These are phyloP conservation scores for Phytopythium litorale DNA, from an alignment of 352 stramenopile species.

Conservation along the genomic window DNA sequence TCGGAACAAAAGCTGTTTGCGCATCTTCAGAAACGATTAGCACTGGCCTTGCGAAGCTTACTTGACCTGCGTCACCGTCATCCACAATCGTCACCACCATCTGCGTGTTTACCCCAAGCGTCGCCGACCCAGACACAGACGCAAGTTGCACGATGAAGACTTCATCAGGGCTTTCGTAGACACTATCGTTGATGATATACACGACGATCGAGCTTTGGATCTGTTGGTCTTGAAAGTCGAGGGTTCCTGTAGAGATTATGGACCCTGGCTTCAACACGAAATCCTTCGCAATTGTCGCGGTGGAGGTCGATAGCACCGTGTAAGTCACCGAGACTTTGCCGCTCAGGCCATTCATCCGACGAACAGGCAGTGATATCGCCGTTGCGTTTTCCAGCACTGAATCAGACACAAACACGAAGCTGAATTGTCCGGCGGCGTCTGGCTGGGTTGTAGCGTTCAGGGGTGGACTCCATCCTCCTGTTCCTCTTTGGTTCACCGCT, in stretches of 20 bases:
- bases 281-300: slow-evolving; percentile 31
- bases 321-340: slow-evolving; percentile 35
- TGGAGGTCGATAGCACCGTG: slow-evolving; percentile 2
- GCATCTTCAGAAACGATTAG: slow-evolving; percentile 35
- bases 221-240: slow-evolving; percentile 35
- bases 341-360: slow-evolving; percentile 41
- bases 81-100: slow-evolving; percentile 48
- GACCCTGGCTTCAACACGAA: slow-evolving; percentile 22
- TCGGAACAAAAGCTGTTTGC: slow-evolving; percentile 23
- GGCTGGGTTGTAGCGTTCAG: slow-evolving; percentile 28
- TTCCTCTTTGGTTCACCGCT: slow-evolving; percentile 26
- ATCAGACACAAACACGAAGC: slow-evolving; percentile 17
- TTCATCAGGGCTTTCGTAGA: slow-evolving; percentile 37
- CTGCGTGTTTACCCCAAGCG: slow-evolving; percentile 29
- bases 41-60: slow-evolving; percentile 32
- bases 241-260: slow-evolving; percentile 9
- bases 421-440: slow-evolving; percentile 52
- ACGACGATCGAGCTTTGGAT: slow-evolving; percentile 22
- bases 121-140: slow-evolving; percentile 15
- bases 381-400: slow-evolving; percentile 42
- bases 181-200: slow-evolving; percentile 36
- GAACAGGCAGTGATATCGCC: slow-evolving; percentile 22
- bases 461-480: slow-evolving; percentile 29
- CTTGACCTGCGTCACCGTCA: slow-evolving; percentile 51
- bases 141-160: slow-evolving; percentile 36